These are phyloP conservation scores for Aureobasidium sp. DNA, from an alignment of 2,329 filamentous ascomycete species.

Conservation along the genomic window DNA sequence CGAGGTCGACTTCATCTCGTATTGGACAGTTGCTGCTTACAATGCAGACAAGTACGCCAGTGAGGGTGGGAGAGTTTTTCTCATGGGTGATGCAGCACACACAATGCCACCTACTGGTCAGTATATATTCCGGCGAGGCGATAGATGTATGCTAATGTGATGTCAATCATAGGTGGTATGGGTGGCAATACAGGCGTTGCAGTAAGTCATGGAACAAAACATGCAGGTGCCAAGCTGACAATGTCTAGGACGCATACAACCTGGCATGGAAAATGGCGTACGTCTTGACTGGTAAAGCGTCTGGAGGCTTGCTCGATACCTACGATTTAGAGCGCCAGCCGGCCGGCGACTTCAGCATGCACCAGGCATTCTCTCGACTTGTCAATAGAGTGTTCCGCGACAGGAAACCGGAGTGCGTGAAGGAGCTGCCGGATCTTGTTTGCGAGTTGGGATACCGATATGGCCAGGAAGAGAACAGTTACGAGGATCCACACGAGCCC, in stretches of 20 bases:
- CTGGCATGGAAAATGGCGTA: neutral
- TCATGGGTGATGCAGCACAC: slow-evolving; percentile 31
- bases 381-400: slow-evolving; percentile 2
- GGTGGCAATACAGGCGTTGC: neutral
- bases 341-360: slow-evolving; percentile 5
- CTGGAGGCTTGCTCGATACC: neutral
- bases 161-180: neutral
- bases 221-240: neutral
- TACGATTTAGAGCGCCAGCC: slow-evolving; percentile 3
- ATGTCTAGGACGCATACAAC: neutral
- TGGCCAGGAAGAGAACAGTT: neutral
- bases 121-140: neutral
- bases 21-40: slow-evolving; percentile 6
- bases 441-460: slow-evolving; percentile 12
- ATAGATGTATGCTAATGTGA: neutral
- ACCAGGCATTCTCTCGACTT: slow-evolving; percentile 7
- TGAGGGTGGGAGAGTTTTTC: slow-evolving; percentile 18
- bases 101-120: slow-evolving; percentile 7
- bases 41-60: neutral
- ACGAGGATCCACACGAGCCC: neutral
- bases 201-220: neutral
- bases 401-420: neutral
- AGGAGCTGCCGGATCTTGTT: slow-evolving; percentile 10
- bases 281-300: neutral
- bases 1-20: slow-evolving; percentile 5